Conservation (phyloP, 805 yeast species). For the Yarrowia sp. region DNA sequence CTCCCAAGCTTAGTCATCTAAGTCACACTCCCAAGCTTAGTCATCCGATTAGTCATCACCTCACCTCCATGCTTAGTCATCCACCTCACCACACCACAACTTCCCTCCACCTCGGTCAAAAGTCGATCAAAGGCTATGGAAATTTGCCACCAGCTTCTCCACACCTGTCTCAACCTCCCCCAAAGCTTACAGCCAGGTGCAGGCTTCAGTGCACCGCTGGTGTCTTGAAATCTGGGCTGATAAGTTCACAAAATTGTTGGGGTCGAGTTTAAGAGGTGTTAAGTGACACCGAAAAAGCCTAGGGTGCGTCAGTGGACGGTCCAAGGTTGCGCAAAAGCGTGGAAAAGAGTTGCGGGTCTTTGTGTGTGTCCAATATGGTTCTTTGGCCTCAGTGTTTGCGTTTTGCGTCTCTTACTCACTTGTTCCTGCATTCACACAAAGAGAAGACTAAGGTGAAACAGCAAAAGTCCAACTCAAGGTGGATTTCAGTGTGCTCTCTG, state of each 20-base stretch:
- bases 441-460: background rate
- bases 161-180: too few species aligned
- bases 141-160: too few species aligned
- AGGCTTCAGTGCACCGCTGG: background rate
- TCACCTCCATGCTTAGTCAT: too few species aligned
- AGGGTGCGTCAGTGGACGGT: background rate
- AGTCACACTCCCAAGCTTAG: too few species aligned
- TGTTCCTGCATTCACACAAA: conserved; percentile 15
- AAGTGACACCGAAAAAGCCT: conserved; percentile 13
- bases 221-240: conserved; percentile 2
- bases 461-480: background rate
- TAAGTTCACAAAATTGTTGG: background rate
- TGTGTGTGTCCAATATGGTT: background rate
- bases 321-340: conserved; percentile 1
- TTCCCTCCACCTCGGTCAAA: too few species aligned
- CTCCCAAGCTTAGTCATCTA: too few species aligned
- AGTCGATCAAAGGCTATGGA: too few species aligned
- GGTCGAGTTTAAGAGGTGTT: background rate
- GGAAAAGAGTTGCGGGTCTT: conserved; percentile 4
- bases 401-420: background rate
- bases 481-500: background rate
- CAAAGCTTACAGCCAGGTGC: too few species aligned
- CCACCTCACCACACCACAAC: too few species aligned
- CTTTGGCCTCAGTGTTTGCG: background rate
- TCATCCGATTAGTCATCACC: too few species aligned